A percentile compares a stretch with the other conserved stretches of the same genome.
Evolutionary conservation across 208 protist genomes (phyloP).

Genomic region (Trypanosoma avium): DNA sequence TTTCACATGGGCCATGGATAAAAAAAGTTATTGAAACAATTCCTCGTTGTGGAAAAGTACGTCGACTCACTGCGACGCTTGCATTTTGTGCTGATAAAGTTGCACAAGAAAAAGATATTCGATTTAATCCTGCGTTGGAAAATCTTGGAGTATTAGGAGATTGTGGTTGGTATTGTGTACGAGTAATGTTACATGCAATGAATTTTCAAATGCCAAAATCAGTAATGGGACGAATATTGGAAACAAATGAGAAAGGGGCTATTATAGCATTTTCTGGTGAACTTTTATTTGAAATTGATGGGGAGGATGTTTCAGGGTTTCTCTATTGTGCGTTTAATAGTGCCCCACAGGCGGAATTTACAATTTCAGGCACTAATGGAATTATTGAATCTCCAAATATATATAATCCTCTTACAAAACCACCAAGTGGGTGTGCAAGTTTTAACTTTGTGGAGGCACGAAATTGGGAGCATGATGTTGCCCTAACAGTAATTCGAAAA

Average conservation of each 20-base stretch:
- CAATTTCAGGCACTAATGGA: slow-evolving; percentile 37
- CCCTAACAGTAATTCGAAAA: slow-evolving; percentile 26
- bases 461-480: slow-evolving; percentile 9
- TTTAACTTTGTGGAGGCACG: slow-evolving; percentile 32
- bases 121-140: slow-evolving; percentile 11
- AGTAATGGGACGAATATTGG: slow-evolving; percentile 5
- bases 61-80: not conserved
- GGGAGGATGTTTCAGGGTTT: slow-evolving; percentile 18
- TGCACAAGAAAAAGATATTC: not conserved
- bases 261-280: slow-evolving; percentile 1
- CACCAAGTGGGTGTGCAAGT: slow-evolving; percentile 12
- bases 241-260: slow-evolving; percentile 4
- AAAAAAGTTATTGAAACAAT: slow-evolving; percentile 28
- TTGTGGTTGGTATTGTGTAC: slow-evolving; percentile 14
- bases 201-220: slow-evolving; percentile 1
- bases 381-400: slow-evolving; percentile 42
- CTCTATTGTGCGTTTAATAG: slow-evolving; percentile 29
- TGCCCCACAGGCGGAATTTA: slow-evolving; percentile 34
- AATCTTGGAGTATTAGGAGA: slow-evolving; percentile 12
- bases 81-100: not conserved
- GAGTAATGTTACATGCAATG: slow-evolving; percentile 4
- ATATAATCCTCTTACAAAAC: slow-evolving; percentile 29
- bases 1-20: slow-evolving; percentile 45
- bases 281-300: slow-evolving; percentile 2
- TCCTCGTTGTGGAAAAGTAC: slow-evolving; percentile 17